A percentile compares a stretch with the other conserved stretches of the same genome.
Conservation (phyloP, 495 filamentous ascomycete genomes). For the Aspergillus hancockii region DNA sequence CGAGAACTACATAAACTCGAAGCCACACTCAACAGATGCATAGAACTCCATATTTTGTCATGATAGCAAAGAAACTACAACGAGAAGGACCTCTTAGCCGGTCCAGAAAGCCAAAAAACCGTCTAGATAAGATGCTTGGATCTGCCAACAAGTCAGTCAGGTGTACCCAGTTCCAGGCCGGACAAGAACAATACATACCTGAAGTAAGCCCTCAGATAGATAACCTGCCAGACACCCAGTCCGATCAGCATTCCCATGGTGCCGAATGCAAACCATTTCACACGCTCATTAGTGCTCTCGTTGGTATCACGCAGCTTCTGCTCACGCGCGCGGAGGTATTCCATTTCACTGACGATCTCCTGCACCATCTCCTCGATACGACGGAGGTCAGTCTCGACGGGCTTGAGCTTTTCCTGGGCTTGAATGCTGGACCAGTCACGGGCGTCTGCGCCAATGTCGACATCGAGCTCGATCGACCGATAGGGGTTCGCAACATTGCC, state of each 20-base stretch:
- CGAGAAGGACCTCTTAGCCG: conserved; percentile 9
- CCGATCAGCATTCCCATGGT: conserved; percentile 92
- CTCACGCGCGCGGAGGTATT: conserved; percentile 86
- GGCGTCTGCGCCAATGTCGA: conserved; percentile 97
- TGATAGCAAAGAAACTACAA: conserved; percentile 23
- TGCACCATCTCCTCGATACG: conserved; percentile 85
- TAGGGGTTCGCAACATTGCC: conserved; percentile 54
- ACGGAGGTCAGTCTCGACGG: conserved; percentile 91
- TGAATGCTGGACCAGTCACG: conserved; percentile 98
- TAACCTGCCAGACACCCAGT: conserved; percentile 93
- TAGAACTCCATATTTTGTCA: conserved; percentile 33
- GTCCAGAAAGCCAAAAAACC: conserved; percentile 14
- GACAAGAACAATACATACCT: conserved; percentile 50
- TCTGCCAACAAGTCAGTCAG: conserved; percentile 30
- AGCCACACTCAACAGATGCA: conserved; percentile 28
- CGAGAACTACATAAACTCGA: conserved; percentile 30
- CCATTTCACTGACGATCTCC: conserved; percentile 85
- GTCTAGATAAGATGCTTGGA: conserved; percentile 84
- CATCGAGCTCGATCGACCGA: conserved; percentile 90
- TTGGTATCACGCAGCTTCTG: conserved; percentile 98
- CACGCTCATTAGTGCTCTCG: conserved; percentile 97
- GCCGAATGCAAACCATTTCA: conserved; percentile 96
- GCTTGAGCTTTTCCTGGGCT: conserved; percentile 95
- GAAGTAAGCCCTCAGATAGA: conserved; percentile 97
- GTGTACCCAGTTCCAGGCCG: neutral